These are phyloP conservation scores for Boletus sp. DNA, from an alignment of 768 basidiomycete species.

Conservation along the genomic window DNA sequence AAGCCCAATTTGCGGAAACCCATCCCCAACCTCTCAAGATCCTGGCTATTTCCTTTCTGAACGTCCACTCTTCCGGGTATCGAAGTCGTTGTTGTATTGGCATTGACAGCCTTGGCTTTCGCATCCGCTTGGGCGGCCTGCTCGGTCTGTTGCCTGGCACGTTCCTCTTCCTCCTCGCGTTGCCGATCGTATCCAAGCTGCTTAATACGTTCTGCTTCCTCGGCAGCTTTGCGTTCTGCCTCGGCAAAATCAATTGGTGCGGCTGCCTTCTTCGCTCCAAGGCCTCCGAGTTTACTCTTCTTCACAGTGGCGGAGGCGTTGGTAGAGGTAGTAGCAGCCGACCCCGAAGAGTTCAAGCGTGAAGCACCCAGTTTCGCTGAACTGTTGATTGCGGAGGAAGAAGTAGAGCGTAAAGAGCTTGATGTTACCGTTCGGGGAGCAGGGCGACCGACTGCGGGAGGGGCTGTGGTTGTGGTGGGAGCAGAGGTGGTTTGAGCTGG, in stretches of 20 bases:
- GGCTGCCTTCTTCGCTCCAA: constrained; percentile 87
- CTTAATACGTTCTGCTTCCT: constrained; percentile 91
- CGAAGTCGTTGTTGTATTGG: constrained; percentile 23
- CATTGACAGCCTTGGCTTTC: constrained; percentile 30
- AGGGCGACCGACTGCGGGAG: constrained; percentile 60
- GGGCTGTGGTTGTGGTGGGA: constrained; percentile 49
- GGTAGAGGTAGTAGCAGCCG: constrained; percentile 29
- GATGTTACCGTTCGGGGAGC: constrained; percentile 65
- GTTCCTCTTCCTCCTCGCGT: constrained; percentile 81
- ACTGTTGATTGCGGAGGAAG: constrained; percentile 30
- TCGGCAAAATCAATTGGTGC: constrained; percentile 89
- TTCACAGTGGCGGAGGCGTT: constrained; percentile 41
- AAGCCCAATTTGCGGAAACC: constrained; percentile 82
- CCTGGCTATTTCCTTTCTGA: constrained; percentile 44
- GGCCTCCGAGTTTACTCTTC: constrained; percentile 69
- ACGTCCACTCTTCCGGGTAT: constrained; percentile 31
- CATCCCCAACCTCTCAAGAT: constrained; percentile 59
- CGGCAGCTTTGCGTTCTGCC: constrained; percentile 84
- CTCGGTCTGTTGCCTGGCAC: constrained; percentile 61
- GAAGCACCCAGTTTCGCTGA: constrained; percentile 41
- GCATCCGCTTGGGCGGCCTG: constrained; percentile 33
- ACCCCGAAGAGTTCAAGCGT: constrained; percentile 42
- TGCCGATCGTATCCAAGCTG: constrained; percentile 89
- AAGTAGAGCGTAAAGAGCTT: constrained; percentile 52
- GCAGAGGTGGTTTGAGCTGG: constrained; percentile 53